phyloP scores from a whole-genome alignment of 495 filamentous ascomycete species.

The Copromyces sp. region DNA sequence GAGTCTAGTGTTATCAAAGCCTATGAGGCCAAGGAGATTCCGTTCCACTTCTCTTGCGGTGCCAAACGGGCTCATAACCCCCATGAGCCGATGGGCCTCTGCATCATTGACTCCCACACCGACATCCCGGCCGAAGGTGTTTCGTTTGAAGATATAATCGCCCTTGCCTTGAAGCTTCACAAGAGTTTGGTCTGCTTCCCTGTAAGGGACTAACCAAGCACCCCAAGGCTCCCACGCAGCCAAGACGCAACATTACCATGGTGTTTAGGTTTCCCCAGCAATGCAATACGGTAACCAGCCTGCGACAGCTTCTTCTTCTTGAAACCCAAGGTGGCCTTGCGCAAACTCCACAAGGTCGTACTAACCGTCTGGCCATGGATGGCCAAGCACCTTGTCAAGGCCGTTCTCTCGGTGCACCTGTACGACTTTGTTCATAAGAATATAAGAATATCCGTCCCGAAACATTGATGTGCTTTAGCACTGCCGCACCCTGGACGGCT shows the following conservation, averaged over 20 bases:
- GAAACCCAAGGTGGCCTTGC: neutral
- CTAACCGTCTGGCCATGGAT: no score
- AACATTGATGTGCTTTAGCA: constrained; percentile 34
- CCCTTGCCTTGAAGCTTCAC: neutral
- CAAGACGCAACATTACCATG: neutral
- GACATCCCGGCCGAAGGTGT: neutral
- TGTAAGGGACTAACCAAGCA: neutral
- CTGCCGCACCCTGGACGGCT: constrained; percentile 37
- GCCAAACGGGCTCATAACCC: neutral
- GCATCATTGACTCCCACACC: neutral
- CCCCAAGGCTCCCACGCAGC: neutral
- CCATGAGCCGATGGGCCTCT: neutral
- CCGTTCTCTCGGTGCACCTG: constrained; percentile 42
- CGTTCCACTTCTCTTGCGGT: neutral
- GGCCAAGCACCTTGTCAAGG: constrained; percentile 34
- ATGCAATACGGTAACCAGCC: neutral
- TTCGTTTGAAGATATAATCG: neutral
- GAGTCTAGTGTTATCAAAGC: neutral
- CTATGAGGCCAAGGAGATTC: neutral
- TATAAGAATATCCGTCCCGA: constrained; percentile 50
- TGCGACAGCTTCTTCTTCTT: neutral
- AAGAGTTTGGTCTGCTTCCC: neutral
- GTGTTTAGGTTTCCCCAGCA: neutral
- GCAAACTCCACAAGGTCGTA: no score
- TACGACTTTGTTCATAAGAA: constrained; percentile 49